These are phyloP conservation scores for Phalaenopsis equestris DNA, from an alignment of 106 monocot genomes.

Conservation along the genomic window DNA sequence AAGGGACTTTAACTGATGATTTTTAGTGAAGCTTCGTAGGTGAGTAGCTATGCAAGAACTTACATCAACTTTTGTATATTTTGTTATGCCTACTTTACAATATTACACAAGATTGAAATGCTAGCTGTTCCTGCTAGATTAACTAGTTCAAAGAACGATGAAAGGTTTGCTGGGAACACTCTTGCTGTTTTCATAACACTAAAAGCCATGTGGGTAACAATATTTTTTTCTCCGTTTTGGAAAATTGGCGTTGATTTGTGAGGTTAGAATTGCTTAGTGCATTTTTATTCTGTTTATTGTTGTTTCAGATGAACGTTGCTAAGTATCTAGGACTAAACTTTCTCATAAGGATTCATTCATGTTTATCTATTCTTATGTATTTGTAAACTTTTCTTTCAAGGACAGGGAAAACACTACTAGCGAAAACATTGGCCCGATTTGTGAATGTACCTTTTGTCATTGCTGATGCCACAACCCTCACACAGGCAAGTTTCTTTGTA, in stretches of 20 bases:
- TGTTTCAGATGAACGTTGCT: neutral
- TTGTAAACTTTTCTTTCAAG: conserved; percentile 38
- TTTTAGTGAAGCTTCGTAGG: no score
- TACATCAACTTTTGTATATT: no score
- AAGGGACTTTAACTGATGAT: no score
- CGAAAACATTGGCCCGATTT: conserved; percentile 72
- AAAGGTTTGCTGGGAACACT: neutral
- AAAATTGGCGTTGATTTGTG: neutral
- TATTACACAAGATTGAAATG: neutral
- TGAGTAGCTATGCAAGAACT: no score
- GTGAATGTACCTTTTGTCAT: conserved; percentile 89
- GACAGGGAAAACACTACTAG: conserved; percentile 85
- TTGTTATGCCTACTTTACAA: no score
- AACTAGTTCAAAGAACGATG: neutral
- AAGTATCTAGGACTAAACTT: neutral
- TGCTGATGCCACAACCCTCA: conserved; percentile 81
- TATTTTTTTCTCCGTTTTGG: neutral
- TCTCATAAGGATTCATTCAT: neutral
- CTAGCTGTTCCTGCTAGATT: neutral
- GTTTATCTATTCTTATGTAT: conserved; percentile 29
- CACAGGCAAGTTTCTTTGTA: conserved; percentile 44
- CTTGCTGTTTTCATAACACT: neutral
- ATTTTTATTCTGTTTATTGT: neutral
- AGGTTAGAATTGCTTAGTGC: neutral
- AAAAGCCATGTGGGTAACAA: neutral